These are phyloP conservation scores for Fraxinus americana DNA, from an alignment of 257 asterid genomes.

Conservation along the genomic window DNA sequence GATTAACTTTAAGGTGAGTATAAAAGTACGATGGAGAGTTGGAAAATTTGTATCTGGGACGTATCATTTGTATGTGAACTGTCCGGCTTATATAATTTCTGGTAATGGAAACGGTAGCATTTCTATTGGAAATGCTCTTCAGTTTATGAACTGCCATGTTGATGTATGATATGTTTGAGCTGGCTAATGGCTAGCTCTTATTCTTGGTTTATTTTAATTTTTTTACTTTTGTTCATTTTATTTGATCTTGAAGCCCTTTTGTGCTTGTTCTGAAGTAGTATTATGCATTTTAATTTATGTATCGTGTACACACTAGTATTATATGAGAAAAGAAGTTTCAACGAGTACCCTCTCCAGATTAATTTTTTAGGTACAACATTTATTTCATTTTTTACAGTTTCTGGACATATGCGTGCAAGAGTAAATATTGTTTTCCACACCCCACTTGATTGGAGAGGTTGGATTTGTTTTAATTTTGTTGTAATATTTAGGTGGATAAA, in stretches of 20 bases:
- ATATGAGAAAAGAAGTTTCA: background rate
- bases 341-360: no score
- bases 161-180: constrained; percentile 38
- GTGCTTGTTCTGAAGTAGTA: background rate
- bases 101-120: constrained; percentile 29
- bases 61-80: constrained; percentile 60
- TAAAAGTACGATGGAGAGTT: constrained; percentile 72
- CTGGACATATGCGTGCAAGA: no score
- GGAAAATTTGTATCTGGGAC: constrained; percentile 62
- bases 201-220: background rate
- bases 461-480: background rate
- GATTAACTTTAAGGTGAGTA: constrained; percentile 48
- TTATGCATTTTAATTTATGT: background rate
- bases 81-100: constrained; percentile 73
- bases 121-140: constrained; percentile 37
- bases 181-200: background rate
- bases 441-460: no score
- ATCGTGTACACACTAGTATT: background rate
- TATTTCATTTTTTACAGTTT: no score
- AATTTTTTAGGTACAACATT: no score
- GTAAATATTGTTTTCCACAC: no score
- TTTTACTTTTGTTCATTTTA: background rate
- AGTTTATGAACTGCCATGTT: constrained; percentile 59
- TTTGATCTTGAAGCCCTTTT: background rate
- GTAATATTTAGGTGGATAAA: no score